Base-by-base conservation (phyloP, 345 rosid genomes). In the Gossypium thurberi region DNA sequence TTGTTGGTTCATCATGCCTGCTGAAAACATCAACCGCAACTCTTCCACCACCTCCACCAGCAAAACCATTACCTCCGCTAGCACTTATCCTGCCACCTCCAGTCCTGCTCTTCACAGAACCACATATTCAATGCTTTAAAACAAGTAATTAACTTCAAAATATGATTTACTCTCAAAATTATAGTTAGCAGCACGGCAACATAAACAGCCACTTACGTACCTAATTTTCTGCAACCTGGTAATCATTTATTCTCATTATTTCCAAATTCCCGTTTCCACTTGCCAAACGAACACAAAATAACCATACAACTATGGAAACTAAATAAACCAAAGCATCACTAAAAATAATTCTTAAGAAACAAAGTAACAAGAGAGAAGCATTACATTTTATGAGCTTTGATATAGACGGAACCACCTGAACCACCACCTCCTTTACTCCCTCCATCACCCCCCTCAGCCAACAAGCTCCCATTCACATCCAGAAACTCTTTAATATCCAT, bases 41-140 rank as follows among this genome's bases (percentile, higher is more conserved):
- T 90, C 99, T 91, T 78, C 99, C 99, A 66, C 99, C 99, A 44
- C 99, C 98, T 20, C 99, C 99, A 70, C 98, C 99, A 65, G 84
- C 98, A 83, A 85, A 93, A 79, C 99, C 99, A 83, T 83, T 80
- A 71, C 99, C 99, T 60, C 99, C 99, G 79, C 98, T 88, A 23
- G 99, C 97, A 81, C 97, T 96, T 71, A 96, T 89, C 83, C 70
- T 74, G 72, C 99, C 99, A 89, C 79, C 73, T 84, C 99, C 99
- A 61, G 85, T 91, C 99, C 99, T 96, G 97, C 86, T 59, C 86
- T 85, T 77, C 78, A 84, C 78, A 88, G 70, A 80, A 75, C 72
- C 37, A 76, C 65, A 78, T 51, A 71, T 53, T 53, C 56, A 23
- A 66, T 23, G 53, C 55, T 23, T 59, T 62, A 6, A 9, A 53